Percentiles rank a stretch among this genome's conserved stretches.
Evolutionary conservation across 2,329 filamentous ascomycete genomes (phyloP).

Genomic region (Pyricularia grisea): DNA sequence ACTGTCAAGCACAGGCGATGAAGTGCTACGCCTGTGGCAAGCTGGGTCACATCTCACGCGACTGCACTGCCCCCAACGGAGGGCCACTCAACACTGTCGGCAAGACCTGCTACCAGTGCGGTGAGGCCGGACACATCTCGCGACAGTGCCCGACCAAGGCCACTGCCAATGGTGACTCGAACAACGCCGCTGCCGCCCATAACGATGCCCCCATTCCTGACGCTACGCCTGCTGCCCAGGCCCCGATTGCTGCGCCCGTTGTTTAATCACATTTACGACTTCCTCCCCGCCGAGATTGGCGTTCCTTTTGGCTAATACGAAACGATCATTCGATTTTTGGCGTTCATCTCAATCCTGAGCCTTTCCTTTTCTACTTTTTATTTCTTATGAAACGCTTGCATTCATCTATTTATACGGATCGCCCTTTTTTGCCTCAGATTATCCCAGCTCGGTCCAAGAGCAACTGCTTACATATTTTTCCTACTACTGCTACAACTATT

Average conservation of each 20-base stretch:
- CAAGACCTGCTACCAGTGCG: conserved; percentile 98
- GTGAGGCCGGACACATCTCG: conserved; percentile 91
- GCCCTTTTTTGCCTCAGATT: background rate
- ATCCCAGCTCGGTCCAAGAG: background rate
- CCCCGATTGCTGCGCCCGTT: conserved; percentile 18
- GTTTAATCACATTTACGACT: background rate
- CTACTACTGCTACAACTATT: background rate
- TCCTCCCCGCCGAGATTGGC: background rate
- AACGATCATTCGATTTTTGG: background rate
- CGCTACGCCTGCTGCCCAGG: conserved; percentile 32
- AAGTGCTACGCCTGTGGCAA: conserved; percentile 98
- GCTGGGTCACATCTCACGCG: conserved; percentile 82
- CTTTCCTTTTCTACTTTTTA: background rate
- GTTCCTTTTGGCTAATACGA: background rate
- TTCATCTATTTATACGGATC: background rate
- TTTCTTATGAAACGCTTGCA: background rate
- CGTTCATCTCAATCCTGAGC: background rate
- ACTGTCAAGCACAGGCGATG: conserved; percentile 97
- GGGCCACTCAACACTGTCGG: conserved; percentile 91
- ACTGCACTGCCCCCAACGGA: conserved; percentile 95
- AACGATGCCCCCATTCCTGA: conserved; percentile 25
- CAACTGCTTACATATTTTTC: conserved; percentile 1
- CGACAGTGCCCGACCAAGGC: conserved; percentile 64
- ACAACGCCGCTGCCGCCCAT: conserved; percentile 32
- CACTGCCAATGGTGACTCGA: conserved; percentile 22